phyloP scores from a whole-genome alignment of 148 eudicot genomes.

The Fagopyrum tataricum region DNA sequence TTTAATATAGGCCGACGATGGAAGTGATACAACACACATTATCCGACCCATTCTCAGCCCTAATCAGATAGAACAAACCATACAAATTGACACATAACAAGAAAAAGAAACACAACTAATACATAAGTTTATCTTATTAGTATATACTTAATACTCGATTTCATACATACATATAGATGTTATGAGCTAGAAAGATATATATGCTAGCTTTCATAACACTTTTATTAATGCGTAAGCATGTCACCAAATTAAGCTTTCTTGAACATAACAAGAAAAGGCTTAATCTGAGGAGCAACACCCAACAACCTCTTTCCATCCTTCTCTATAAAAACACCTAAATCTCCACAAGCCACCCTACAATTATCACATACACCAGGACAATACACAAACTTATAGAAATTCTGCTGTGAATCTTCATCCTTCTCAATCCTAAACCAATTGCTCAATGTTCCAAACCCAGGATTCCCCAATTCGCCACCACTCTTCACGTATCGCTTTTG shows the following conservation, averaged over 20 bases:
- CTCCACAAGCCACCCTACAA: conserved; percentile 45
- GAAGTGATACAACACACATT: too few species aligned
- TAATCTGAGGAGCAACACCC: conserved; percentile 6
- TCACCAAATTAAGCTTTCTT: neutral
- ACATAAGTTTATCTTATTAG: too few species aligned
- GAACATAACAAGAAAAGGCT: conserved; percentile 6
- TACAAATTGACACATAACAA: too few species aligned
- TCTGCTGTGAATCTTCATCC: conserved; percentile 6
- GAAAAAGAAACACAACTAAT: too few species aligned
- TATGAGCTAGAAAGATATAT: too few species aligned
- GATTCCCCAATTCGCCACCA: conserved; percentile 36
- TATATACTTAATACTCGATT: too few species aligned
- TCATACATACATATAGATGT: too few species aligned
- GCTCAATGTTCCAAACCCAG: conserved; percentile 26
- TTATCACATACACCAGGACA: conserved; percentile 49
- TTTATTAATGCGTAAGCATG: too few species aligned
- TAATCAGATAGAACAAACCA: too few species aligned
- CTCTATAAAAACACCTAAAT: conserved; percentile 31
- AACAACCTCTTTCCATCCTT: neutral
- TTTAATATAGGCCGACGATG: too few species aligned
- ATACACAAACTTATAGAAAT: conserved; percentile 42
- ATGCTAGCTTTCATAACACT: too few species aligned
- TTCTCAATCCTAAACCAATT: conserved; percentile 52
- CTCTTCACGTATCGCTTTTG: conserved; percentile 18
- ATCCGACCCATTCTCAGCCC: too few species aligned